Evolutionary conservation across 2,329 filamentous ascomycete species (phyloP).

Genomic region (Penicillium hesseltinei): DNA sequence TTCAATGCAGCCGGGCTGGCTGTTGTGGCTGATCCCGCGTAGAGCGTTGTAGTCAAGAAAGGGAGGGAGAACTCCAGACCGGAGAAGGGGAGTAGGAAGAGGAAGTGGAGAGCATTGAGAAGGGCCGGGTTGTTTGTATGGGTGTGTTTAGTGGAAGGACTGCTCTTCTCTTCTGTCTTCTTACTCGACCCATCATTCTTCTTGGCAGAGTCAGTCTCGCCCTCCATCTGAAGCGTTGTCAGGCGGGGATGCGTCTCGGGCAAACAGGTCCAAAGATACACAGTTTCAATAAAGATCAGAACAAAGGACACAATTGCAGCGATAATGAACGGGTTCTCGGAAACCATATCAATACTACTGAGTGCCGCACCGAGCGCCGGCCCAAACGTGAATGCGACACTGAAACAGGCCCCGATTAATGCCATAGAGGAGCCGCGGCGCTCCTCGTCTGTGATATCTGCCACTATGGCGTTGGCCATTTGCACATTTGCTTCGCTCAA

Average conservation of each 20-base stretch:
- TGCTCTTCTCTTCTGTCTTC: not conserved
- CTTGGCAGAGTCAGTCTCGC: constrained; percentile 15
- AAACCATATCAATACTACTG: constrained; percentile 71
- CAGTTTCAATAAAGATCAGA: constrained; percentile 80
- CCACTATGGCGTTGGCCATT: constrained; percentile 91
- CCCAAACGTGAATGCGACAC: constrained; percentile 93
- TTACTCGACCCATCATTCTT: constrained; percentile 10
- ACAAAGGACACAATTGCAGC: constrained; percentile 84
- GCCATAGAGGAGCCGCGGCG: constrained; percentile 91
- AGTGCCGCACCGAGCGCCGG: constrained; percentile 87
- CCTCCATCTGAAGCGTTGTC: constrained; percentile 29
- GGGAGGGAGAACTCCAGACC: constrained; percentile 97
- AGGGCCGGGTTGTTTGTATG: constrained; percentile 80
- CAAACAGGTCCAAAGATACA: constrained; percentile 79
- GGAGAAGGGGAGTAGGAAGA: constrained; percentile 94
- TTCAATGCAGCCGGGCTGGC: constrained; percentile 65
- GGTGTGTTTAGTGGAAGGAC: not conserved
- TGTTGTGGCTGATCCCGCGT: constrained; percentile 62
- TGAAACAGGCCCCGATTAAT: constrained; percentile 93
- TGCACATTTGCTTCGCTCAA: constrained; percentile 97
- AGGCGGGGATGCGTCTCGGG: constrained; percentile 77
- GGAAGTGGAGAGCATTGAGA: constrained; percentile 81
- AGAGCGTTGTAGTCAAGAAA: constrained; percentile 96
- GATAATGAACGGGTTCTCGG: constrained; percentile 88
- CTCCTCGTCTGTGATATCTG: constrained; percentile 85